Evolutionary conservation across 306 rosid species (phyloP).

Genomic region (Glycine soja): DNA sequence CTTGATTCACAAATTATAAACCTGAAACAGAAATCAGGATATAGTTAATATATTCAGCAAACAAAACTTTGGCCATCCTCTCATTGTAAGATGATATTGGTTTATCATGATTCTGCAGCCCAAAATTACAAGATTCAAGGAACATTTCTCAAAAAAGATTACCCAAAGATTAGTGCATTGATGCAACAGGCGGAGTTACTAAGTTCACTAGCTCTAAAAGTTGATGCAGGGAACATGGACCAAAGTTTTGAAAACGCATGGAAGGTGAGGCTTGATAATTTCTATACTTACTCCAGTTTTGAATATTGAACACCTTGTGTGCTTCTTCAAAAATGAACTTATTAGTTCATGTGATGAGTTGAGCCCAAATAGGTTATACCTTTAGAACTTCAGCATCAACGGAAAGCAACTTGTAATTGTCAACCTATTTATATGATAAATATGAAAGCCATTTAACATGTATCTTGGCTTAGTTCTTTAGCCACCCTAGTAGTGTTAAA

Average conservation of each 20-base stretch:
- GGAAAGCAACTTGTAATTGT: slow-evolving; percentile 6
- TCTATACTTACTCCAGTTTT: not conserved
- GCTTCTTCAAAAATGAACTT: slow-evolving; percentile 20
- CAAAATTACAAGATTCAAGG: slow-evolving; percentile 58
- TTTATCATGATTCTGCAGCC: slow-evolving; percentile 54
- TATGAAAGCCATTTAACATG: not conserved
- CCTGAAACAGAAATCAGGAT: slow-evolving; percentile 42
- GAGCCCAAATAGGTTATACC: slow-evolving; percentile 13
- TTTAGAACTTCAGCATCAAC: not conserved
- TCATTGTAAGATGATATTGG: slow-evolving; percentile 41
- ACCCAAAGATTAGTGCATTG: slow-evolving; percentile 68
- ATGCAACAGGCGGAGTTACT: slow-evolving; percentile 87
- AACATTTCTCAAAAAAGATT: slow-evolving; percentile 73
- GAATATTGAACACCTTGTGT: slow-evolving; percentile 29
- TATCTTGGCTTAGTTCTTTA: slow-evolving; percentile 25
- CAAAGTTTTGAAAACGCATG: slow-evolving; percentile 87
- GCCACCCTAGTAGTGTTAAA: slow-evolving; percentile 5
- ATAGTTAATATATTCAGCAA: slow-evolving; percentile 20
- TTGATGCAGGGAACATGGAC: slow-evolving; percentile 72
- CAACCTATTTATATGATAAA: slow-evolving; percentile 5
- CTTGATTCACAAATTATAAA: slow-evolving; percentile 40
- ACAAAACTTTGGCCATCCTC: slow-evolving; percentile 37
- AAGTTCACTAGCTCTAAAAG: slow-evolving; percentile 75
- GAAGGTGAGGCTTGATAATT: slow-evolving; percentile 69
- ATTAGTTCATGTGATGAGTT: not conserved